Evolutionary conservation across 208 protist species (phyloP).

Genomic region (Trypanosoma melophagium): DNA sequence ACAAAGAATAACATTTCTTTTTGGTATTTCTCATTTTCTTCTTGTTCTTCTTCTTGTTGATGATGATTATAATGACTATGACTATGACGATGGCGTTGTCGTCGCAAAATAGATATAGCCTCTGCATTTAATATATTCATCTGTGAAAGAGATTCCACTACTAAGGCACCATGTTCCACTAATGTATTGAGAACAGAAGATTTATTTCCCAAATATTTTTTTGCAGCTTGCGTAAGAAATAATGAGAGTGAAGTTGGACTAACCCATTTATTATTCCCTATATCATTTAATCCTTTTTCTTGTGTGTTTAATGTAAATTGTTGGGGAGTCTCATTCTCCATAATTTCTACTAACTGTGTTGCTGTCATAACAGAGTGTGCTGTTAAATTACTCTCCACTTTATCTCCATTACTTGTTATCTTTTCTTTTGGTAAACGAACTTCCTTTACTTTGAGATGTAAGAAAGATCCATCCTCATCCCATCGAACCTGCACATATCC

Average conservation of each 20-base stretch:
- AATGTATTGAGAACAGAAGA: neutral
- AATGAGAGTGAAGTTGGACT: neutral
- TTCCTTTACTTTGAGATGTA: constrained; percentile 54
- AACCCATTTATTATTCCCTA: neutral
- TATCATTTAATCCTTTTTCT: neutral
- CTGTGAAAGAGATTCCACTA: constrained; percentile 6
- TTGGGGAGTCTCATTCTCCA: constrained; percentile 4
- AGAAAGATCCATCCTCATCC: constrained; percentile 50
- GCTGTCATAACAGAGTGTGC: constrained; percentile 13
- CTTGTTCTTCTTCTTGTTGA: neutral
- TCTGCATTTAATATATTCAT: constrained; percentile 2
- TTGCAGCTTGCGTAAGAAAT: constrained; percentile 2
- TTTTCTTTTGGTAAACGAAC: constrained; percentile 35
- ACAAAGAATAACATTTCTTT: constrained; percentile 7
- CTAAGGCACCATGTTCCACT: neutral
- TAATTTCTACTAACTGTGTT: constrained; percentile 22
- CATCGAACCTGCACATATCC: constrained; percentile 71
- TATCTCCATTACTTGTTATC: neutral
- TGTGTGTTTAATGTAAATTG: too few species aligned
- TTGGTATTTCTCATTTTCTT: neutral
- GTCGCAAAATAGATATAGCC: neutral
- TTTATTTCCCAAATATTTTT: neutral
- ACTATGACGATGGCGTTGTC: neutral
- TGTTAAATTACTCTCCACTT: neutral
- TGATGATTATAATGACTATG: neutral